These are phyloP conservation scores for Botrytis pseudocinerea DNA, from an alignment of 2,329 filamentous ascomycete species.

Conservation along the genomic window DNA sequence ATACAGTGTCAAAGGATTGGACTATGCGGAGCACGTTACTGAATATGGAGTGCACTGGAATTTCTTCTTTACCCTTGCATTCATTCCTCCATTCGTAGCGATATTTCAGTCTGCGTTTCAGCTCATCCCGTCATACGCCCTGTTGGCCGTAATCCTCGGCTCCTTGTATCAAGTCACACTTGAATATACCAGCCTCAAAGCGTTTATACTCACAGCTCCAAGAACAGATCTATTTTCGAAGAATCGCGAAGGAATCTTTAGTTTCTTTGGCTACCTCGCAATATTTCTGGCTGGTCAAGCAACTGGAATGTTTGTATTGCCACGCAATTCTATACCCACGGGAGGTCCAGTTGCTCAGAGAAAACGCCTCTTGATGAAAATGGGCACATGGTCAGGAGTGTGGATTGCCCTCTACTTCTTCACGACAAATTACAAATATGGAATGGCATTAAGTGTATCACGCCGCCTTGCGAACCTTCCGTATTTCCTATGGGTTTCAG, in stretches of 20 bases:
- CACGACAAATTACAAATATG: slow-evolving; percentile 67
- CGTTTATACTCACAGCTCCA: slow-evolving; percentile 79
- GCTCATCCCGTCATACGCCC: slow-evolving; percentile 73
- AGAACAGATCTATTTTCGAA: slow-evolving; percentile 78
- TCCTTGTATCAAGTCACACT: slow-evolving; percentile 73
- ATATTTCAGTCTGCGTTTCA: slow-evolving; percentile 72
- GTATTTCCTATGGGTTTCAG: slow-evolving; percentile 89
- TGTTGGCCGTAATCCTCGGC: slow-evolving; percentile 68
- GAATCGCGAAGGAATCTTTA: slow-evolving; percentile 95
- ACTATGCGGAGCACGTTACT: slow-evolving; percentile 95
- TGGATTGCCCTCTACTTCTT: slow-evolving; percentile 73
- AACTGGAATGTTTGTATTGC: slow-evolving; percentile 76
- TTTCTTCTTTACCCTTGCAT: slow-evolving; percentile 94
- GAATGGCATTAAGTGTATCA: slow-evolving; percentile 75
- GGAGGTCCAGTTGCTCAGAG: slow-evolving; percentile 50
- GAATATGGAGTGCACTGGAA: slow-evolving; percentile 99
- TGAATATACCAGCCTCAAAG: slow-evolving; percentile 75
- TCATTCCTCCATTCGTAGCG: slow-evolving; percentile 86
- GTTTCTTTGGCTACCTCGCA: slow-evolving; percentile 87
- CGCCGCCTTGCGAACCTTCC: slow-evolving; percentile 89
- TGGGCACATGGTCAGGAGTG: slow-evolving; percentile 63
- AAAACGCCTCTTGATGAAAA: slow-evolving; percentile 59
- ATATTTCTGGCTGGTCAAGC: slow-evolving; percentile 92
- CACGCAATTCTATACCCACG: slow-evolving; percentile 52
- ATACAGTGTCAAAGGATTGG: slow-evolving; percentile 86